Percentiles rank a stretch among this genome's conserved stretches.
Conservation (phyloP, 2,329 filamentous ascomycete genomes). For the Aspergillus unguis region DNA sequence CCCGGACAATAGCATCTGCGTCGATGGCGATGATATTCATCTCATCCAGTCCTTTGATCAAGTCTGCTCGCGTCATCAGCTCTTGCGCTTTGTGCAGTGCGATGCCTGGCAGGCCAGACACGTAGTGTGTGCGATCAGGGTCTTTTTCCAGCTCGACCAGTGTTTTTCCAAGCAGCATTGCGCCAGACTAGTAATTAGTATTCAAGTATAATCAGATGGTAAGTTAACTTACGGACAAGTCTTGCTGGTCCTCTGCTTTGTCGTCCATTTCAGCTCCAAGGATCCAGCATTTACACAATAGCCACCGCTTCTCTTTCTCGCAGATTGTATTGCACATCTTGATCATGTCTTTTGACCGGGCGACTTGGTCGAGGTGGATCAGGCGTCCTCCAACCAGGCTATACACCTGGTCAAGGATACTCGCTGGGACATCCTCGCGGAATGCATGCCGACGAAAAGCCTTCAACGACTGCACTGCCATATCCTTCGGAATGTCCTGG, state of each 20-base stretch:
- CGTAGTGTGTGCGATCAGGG: slow-evolving; percentile 58
- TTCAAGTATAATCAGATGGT: neutral
- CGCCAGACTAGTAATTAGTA: slow-evolving; percentile 61
- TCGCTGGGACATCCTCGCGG: slow-evolving; percentile 51
- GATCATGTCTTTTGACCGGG: slow-evolving; percentile 78
- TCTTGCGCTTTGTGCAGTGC: slow-evolving; percentile 79
- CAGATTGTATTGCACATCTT: slow-evolving; percentile 72
- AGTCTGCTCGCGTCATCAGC: slow-evolving; percentile 94
- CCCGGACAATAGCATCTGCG: slow-evolving; percentile 77
- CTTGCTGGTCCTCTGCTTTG: slow-evolving; percentile 97
- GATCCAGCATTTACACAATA: slow-evolving; percentile 75
- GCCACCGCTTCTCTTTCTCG: slow-evolving; percentile 71
- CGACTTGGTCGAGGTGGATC: slow-evolving; percentile 83
- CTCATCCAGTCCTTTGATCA: slow-evolving; percentile 87
- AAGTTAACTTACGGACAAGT: slow-evolving; percentile 68
- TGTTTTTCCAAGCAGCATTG: slow-evolving; percentile 90
- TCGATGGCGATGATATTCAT: slow-evolving; percentile 96
- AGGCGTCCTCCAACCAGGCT: slow-evolving; percentile 81
- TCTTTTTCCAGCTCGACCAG: slow-evolving; percentile 73
- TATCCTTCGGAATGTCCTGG: slow-evolving; percentile 72
- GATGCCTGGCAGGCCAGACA: slow-evolving; percentile 69
- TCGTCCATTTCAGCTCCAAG: slow-evolving; percentile 82
- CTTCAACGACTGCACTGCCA: slow-evolving; percentile 71
- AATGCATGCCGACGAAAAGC: slow-evolving; percentile 77
- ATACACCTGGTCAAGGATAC: slow-evolving; percentile 73